phyloP scores from a whole-genome alignment of 1,284 basidiomycete genomes.

The Vanrija sp. region DNA sequence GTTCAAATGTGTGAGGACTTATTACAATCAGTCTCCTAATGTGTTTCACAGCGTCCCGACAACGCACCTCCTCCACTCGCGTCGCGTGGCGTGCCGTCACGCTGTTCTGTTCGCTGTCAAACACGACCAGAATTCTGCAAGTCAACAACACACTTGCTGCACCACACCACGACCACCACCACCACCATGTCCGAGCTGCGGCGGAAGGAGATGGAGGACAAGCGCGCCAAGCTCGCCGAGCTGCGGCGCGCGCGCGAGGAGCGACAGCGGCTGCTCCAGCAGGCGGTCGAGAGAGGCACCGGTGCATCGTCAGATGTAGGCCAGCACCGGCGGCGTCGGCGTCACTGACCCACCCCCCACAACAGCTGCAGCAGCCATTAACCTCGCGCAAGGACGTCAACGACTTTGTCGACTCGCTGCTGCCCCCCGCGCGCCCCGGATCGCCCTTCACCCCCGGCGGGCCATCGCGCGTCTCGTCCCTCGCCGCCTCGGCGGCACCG shows the following conservation, averaged over 20 bases:
- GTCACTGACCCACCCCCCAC: background rate
- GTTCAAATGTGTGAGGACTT: background rate
- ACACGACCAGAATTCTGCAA: background rate
- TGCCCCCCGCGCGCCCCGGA: slow-evolving; percentile 48
- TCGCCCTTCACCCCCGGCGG: slow-evolving; percentile 4
- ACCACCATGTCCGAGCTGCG: slow-evolving; percentile 50
- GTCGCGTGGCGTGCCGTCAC: background rate
- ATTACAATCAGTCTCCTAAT: background rate
- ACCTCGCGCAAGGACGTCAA: slow-evolving; percentile 58
- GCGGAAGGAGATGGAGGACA: slow-evolving; percentile 83
- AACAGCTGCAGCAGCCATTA: background rate
- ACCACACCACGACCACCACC: background rate
- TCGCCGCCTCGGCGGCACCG: background rate
- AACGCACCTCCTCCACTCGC: background rate
- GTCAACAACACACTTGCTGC: background rate
- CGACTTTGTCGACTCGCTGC: slow-evolving; percentile 60
- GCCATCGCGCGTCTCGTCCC: background rate
- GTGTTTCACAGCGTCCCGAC: background rate
- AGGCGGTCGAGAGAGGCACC: slow-evolving; percentile 15
- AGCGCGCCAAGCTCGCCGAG: slow-evolving; percentile 81
- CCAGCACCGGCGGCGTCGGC: too few species aligned
- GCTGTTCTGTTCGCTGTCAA: background rate
- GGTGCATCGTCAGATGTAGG: too few species aligned
- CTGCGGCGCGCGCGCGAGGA: slow-evolving; percentile 47
- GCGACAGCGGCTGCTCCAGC: slow-evolving; percentile 33